These are phyloP conservation scores for Alternaria longipes DNA, from an alignment of 2,329 filamentous ascomycete genomes.

Conservation along the genomic window DNA sequence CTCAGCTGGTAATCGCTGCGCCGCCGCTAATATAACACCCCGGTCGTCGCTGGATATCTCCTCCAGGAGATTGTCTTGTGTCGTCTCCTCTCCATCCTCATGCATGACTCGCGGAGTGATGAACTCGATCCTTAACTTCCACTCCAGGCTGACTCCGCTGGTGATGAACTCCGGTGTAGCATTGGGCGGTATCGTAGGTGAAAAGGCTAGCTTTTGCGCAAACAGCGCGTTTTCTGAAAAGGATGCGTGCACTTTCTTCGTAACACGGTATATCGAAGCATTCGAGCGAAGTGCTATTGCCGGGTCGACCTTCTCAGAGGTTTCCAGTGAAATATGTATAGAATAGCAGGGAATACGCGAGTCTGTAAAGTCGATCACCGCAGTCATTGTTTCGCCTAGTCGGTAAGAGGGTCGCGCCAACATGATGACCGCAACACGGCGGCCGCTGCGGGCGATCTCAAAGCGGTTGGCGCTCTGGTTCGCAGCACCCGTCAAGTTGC, in stretches of 20 bases:
- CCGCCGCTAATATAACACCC: constrained; percentile 78
- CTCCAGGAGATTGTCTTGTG: constrained; percentile 69
- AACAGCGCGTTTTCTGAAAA: constrained; percentile 85
- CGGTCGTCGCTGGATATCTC: constrained; percentile 81
- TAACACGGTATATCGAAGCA: constrained; percentile 86
- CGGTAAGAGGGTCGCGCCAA: constrained; percentile 88
- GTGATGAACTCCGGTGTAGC: constrained; percentile 94
- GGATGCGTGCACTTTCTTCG: constrained; percentile 79
- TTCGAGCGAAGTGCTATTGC: constrained; percentile 84
- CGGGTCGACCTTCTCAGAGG: constrained; percentile 81
- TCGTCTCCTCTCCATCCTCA: constrained; percentile 42
- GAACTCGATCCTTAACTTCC: constrained; percentile 92
- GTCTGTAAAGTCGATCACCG: constrained; percentile 82
- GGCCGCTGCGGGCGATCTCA: constrained; percentile 92
- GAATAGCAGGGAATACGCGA: constrained; percentile 85
- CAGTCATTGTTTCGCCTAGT: constrained; percentile 85
- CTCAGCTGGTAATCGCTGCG: constrained; percentile 81
- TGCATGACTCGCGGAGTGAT: constrained; percentile 73
- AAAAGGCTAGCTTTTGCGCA: constrained; percentile 80
- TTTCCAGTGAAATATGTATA: constrained; percentile 84
- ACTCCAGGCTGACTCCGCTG: constrained; percentile 84
- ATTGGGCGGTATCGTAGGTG: constrained; percentile 79
- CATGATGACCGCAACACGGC: constrained; percentile 88
- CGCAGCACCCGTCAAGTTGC: constrained; percentile 66
- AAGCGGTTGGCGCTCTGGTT: constrained; percentile 90